Conservation (phyloP, 257 asterid genomes). For the Primulina eburnea region DNA sequence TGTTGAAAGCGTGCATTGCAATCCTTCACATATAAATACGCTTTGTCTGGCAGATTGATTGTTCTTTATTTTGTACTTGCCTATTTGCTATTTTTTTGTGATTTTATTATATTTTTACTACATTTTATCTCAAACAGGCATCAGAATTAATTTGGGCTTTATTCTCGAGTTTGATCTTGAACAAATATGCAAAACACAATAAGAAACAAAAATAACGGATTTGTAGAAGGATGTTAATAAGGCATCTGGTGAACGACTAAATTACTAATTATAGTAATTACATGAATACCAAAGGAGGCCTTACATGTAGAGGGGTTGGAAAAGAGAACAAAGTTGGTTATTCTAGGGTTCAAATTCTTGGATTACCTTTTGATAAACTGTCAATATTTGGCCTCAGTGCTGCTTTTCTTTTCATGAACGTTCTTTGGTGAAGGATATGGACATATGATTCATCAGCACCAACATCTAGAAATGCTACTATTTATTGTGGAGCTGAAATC, state of each 20-base stretch:
- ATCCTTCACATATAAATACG: neutral
- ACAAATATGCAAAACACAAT: neutral
- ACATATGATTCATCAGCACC: slow-evolving; percentile 77
- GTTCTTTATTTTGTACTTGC: neutral
- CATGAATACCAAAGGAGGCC: neutral
- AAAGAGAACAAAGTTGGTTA: neutral
- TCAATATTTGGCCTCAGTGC: neutral
- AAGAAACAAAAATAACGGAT: no score
- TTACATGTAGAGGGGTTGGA: neutral
- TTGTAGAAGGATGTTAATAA: no score
- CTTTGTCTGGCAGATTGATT: neutral
- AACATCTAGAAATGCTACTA: slow-evolving; percentile 92
- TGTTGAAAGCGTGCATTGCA: neutral
- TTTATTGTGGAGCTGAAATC: slow-evolving; percentile 96
- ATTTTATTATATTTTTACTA: neutral
- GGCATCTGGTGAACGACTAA: no score
- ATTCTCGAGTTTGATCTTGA: neutral
- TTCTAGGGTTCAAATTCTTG: neutral
- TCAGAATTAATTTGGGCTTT: neutral
- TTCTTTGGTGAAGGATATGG: slow-evolving; percentile 76
- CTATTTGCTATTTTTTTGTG: no score
- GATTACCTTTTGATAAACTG: slow-evolving; percentile 3
- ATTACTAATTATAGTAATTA: no score
- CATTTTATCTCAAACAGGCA: neutral
- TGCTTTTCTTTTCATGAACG: slow-evolving; percentile 14